These are phyloP conservation scores for Ramaria sp. DNA, from an alignment of 768 basidiomycete genomes.

Conservation along the genomic window DNA sequence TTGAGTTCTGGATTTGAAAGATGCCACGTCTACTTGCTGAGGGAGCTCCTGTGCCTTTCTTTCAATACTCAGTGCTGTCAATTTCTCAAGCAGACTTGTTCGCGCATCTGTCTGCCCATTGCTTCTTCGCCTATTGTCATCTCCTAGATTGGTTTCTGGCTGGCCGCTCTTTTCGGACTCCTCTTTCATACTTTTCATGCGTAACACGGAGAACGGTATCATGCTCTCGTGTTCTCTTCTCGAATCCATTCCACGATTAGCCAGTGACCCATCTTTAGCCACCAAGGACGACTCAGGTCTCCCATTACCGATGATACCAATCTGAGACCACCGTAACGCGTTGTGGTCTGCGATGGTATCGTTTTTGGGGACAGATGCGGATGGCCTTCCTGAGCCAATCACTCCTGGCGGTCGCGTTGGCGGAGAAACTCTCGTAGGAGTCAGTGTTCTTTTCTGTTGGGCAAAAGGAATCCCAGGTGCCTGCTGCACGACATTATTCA, in stretches of 20 bases:
- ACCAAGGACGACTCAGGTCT: neutral
- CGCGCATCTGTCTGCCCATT: neutral
- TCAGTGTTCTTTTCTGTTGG: neutral
- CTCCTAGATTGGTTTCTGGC: neutral
- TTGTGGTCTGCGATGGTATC: neutral
- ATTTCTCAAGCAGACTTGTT: too few relatives aligned
- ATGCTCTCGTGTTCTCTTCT: neutral
- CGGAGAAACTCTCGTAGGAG: neutral
- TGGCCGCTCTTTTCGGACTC: neutral
- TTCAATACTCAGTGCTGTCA: too few relatives aligned
- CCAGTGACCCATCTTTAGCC: neutral
- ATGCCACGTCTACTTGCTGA: too few relatives aligned
- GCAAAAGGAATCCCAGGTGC: neutral
- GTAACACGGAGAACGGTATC: neutral
- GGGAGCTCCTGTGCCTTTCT: too few relatives aligned
- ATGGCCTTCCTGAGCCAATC: conserved; percentile 7
- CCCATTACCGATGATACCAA: neutral
- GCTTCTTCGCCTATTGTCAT: neutral
- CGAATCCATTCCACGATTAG: neutral
- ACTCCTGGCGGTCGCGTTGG: conserved; percentile 1
- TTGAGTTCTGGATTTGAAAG: too few relatives aligned
- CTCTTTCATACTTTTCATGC: neutral
- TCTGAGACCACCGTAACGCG: neutral
- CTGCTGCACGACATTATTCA: neutral
- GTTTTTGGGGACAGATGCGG: neutral